A percentile compares a stretch with the other conserved stretches of the same genome.
Evolutionary conservation across 345 rosid species (phyloP).

Genomic region (Lepidium africanum): DNA sequence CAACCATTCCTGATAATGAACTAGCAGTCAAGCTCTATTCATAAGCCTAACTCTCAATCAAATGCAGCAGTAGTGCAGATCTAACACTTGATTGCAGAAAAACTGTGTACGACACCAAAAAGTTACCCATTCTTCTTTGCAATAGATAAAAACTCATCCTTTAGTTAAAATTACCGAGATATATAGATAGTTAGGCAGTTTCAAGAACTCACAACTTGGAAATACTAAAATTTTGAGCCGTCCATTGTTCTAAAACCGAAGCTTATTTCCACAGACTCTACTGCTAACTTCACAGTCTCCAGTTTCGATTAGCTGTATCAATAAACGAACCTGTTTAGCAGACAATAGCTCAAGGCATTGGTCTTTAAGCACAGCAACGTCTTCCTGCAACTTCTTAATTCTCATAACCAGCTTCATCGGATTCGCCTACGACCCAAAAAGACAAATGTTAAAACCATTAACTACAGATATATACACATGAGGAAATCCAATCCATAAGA

Average conservation of each 20-base stretch:
- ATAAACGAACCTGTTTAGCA: constrained; percentile 64
- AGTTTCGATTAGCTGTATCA: neutral
- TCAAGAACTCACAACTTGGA: neutral
- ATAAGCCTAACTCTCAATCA: neutral
- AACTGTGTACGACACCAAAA: neutral
- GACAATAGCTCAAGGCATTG: constrained; percentile 79
- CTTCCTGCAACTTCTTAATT: constrained; percentile 74
- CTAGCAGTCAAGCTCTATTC: neutral
- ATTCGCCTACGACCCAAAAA: constrained; percentile 47
- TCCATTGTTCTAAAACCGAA: neutral
- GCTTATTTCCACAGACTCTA: neutral
- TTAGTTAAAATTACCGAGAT: neutral
- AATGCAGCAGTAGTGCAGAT: neutral
- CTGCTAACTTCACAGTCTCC: neutral
- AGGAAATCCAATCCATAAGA: neutral
- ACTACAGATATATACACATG: neutral
- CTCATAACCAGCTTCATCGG: constrained; percentile 71
- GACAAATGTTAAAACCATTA: neutral
- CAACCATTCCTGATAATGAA: neutral
- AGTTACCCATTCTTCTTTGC: neutral
- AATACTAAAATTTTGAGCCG: neutral
- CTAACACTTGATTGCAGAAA: neutral
- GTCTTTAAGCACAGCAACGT: constrained; percentile 47
- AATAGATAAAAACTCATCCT: neutral
- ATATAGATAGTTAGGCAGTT: neutral